Percentiles rank a stretch among this genome's conserved stretches.
phyloP scores from a whole-genome alignment of 805 yeast genomes.

The Sugiyamaella smithiae region DNA sequence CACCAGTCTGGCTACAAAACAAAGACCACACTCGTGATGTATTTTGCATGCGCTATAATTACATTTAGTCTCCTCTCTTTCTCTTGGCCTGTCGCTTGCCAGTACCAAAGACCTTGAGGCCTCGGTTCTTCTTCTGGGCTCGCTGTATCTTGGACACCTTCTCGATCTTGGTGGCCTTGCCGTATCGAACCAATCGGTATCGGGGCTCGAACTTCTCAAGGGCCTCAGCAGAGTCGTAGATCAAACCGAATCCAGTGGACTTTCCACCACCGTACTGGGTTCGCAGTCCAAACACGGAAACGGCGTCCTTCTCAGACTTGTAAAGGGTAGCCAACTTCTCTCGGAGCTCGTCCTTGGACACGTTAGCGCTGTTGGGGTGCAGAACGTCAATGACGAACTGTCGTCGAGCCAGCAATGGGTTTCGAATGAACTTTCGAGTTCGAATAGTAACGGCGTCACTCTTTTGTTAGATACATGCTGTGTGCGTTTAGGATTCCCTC shows the following conservation, averaged over 20 bases:
- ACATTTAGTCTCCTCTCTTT: constrained; percentile 26
- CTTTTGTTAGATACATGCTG: constrained; percentile 42
- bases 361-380: constrained; percentile 99
- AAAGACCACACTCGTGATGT: neutral
- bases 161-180: constrained; percentile 93
- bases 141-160: constrained; percentile 99
- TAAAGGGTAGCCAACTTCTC: constrained; percentile 84
- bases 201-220: constrained; percentile 98
- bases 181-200: constrained; percentile 99
- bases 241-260: constrained; percentile 98
- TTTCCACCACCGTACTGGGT: constrained; percentile 99
- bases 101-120: constrained; percentile 98
- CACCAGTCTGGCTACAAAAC: neutral
- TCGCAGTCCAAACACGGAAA: constrained; percentile 98
- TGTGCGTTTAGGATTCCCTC: neutral
- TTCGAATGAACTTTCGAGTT: constrained; percentile 98
- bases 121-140: constrained; percentile 99
- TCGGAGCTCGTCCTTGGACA: constrained; percentile 98
- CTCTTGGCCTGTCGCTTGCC: constrained; percentile 86
- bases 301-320: constrained; percentile 91
- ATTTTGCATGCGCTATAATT: constrained; percentile 5
- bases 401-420: constrained; percentile 99
- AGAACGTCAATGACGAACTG: constrained; percentile 99
- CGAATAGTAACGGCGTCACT: constrained; percentile 99
- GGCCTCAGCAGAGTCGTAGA: constrained; percentile 96